These are phyloP conservation scores for Papiliotrema laurentii DNA, from an alignment of 1,284 basidiomycete species.

Conservation along the genomic window DNA sequence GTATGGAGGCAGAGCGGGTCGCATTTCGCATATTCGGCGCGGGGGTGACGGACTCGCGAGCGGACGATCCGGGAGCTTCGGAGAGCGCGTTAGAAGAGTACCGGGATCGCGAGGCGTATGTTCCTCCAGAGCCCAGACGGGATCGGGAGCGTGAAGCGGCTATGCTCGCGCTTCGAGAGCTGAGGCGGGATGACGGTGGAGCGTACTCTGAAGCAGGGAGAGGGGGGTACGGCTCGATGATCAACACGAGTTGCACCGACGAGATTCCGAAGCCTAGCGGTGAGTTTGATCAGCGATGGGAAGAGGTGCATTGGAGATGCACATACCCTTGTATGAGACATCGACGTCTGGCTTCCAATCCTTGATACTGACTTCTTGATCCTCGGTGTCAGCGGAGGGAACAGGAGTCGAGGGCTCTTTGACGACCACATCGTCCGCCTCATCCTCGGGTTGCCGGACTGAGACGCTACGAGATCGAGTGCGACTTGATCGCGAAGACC, in stretches of 20 bases:
- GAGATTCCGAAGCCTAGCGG: conserved; percentile 43
- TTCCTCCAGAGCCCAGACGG: conserved; percentile 19
- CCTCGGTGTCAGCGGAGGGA: conserved; percentile 8
- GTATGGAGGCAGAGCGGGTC: conserved; percentile 29
- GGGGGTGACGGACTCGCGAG: conserved; percentile 2
- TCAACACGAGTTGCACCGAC: conserved; percentile 43
- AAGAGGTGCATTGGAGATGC: not conserved
- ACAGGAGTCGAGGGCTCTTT: conserved; percentile 13
- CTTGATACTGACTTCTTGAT: conserved; percentile 35
- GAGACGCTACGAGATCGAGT: conserved; percentile 9
- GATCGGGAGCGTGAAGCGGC: conserved; percentile 26
- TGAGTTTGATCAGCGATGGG: not conserved
- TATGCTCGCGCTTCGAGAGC: conserved; percentile 34
- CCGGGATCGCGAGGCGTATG: conserved; percentile 7
- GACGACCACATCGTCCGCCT: conserved; percentile 15
- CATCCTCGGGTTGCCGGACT: conserved; percentile 5
- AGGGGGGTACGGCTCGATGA: conserved; percentile 44
- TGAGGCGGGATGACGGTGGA: conserved; percentile 42
- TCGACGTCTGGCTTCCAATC: conserved; percentile 45
- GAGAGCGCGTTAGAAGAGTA: conserved; percentile 34
- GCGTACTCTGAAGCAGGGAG: conserved; percentile 38
- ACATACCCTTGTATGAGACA: conserved; percentile 37
- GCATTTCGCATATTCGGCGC: conserved; percentile 40
- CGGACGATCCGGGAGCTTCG: conserved; percentile 12
- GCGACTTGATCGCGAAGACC: not conserved